Evolutionary conservation across 1,284 basidiomycete genomes (phyloP).

Genomic region (Hemileia vastatrix): DNA sequence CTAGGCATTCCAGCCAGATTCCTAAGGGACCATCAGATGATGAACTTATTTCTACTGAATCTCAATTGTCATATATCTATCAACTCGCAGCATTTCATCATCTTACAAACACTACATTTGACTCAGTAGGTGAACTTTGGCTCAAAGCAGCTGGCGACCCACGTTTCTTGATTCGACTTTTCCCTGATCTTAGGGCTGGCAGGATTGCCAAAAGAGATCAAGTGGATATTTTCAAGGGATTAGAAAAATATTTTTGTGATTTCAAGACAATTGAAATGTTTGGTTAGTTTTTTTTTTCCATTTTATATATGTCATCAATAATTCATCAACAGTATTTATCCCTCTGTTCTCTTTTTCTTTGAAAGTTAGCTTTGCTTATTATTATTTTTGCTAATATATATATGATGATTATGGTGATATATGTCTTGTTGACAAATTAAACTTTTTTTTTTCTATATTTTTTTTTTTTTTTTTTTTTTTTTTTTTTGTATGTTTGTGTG

Average conservation of each 20-base stretch:
- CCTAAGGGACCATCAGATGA: neutral
- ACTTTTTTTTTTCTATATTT: neutral
- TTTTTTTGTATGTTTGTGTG: slow-evolving; percentile 5
- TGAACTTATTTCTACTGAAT: slow-evolving; percentile 16
- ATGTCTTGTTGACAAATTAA: neutral
- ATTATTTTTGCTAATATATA: neutral
- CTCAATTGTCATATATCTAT: slow-evolving; percentile 63
- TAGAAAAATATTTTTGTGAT: slow-evolving; percentile 56
- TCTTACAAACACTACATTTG: slow-evolving; percentile 61
- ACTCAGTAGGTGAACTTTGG: slow-evolving; percentile 63
- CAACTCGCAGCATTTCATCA: slow-evolving; percentile 65
- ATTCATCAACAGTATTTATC: neutral
- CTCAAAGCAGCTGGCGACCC: slow-evolving; percentile 65
- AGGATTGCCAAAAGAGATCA: slow-evolving; percentile 45
- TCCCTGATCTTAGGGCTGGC: slow-evolving; percentile 57
- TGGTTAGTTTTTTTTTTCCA: slow-evolving; percentile 53
- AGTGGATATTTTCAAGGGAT: slow-evolving; percentile 57
- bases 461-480: slow-evolving; percentile 25
- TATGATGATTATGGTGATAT: neutral
- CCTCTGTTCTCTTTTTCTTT: neutral
- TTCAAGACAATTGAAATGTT: slow-evolving; percentile 61
- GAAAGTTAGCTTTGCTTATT: neutral
- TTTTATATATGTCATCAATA: neutral
- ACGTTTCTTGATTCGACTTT: slow-evolving; percentile 63
- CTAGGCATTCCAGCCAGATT: slow-evolving; percentile 6